These are phyloP conservation scores for Hyaloperonospora brassicae DNA, from an alignment of 352 stramenopile species.

Conservation along the genomic window DNA sequence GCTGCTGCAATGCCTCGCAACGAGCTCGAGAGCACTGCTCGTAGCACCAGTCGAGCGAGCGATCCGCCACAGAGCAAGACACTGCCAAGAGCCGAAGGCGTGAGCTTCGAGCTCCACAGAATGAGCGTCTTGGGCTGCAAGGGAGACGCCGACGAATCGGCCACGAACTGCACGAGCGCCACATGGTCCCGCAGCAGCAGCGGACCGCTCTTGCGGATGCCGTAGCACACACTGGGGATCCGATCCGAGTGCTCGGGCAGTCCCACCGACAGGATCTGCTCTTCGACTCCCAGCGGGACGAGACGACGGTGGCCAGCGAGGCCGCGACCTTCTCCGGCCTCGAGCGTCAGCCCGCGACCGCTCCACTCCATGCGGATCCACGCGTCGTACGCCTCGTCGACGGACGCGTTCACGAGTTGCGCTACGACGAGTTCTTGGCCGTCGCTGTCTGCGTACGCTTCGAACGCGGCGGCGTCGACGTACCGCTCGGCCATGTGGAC, in stretches of 20 bases:
- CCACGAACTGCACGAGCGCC: slow-evolving; percentile 48
- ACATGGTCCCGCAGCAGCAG: slow-evolving; percentile 46
- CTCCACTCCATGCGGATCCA: slow-evolving; percentile 50
- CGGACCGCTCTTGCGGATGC: slow-evolving; percentile 34
- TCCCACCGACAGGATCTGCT: slow-evolving; percentile 48
- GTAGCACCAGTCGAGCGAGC: slow-evolving; percentile 30
- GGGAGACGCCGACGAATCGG: slow-evolving; percentile 20
- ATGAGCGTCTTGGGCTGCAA: slow-evolving; percentile 42
- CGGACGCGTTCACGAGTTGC: slow-evolving; percentile 28
- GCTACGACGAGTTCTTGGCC: slow-evolving; percentile 43
- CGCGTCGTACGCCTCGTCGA: slow-evolving; percentile 35
- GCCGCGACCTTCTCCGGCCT: slow-evolving; percentile 30
- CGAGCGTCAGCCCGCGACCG: slow-evolving; percentile 22
- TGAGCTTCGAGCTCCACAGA: slow-evolving; percentile 55
- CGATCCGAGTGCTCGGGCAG: slow-evolving; percentile 28
- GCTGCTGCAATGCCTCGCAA: slow-evolving; percentile 17
- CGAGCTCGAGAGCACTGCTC: slow-evolving; percentile 24
- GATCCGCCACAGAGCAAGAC: slow-evolving; percentile 52
- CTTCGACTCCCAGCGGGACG: slow-evolving; percentile 37
- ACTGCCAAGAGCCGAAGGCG: slow-evolving; percentile 36
- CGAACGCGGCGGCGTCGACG: slow-evolving; percentile 32
- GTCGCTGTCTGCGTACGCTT: slow-evolving; percentile 40
- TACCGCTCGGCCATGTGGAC: slow-evolving; percentile 21
- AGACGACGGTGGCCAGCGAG: slow-evolving; percentile 35
- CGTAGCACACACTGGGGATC: slow-evolving; percentile 48